These are phyloP conservation scores for Cyberlindnera petersonii DNA, from an alignment of 805 yeast genomes.

Conservation along the genomic window DNA sequence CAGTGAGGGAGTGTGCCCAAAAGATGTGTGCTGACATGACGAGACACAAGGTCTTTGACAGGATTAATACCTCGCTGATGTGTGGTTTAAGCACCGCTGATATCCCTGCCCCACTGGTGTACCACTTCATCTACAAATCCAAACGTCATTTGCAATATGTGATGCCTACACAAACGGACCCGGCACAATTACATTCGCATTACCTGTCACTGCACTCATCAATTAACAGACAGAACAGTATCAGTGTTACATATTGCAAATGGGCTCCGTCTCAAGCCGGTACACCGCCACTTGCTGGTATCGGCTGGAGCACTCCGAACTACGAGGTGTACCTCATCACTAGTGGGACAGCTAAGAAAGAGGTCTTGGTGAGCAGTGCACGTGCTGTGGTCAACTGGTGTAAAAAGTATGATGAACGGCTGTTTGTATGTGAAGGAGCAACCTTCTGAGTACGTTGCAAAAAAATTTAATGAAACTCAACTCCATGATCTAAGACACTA, in stretches of 20 bases:
- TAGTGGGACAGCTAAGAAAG: slow-evolving; percentile 53
- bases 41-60: slow-evolving; percentile 33
- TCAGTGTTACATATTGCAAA: slow-evolving; percentile 43
- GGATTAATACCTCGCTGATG: slow-evolving; percentile 33
- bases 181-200: slow-evolving; percentile 20
- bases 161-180: slow-evolving; percentile 28
- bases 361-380: slow-evolving; percentile 57
- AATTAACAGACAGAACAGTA: slow-evolving; percentile 31
- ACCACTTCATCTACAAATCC: slow-evolving; percentile 80
- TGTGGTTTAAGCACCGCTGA: slow-evolving; percentile 45
- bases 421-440: slow-evolving; percentile 75
- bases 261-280: slow-evolving; percentile 30
- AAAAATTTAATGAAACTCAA: background rate
- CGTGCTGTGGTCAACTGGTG: slow-evolving; percentile 73
- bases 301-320: slow-evolving; percentile 53
- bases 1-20: slow-evolving; percentile 59
- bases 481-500: too few species aligned
- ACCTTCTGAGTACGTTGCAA: slow-evolving; percentile 36
- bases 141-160: slow-evolving; percentile 63
- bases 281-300: slow-evolving; percentile 32
- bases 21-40: slow-evolving; percentile 43
- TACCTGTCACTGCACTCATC: slow-evolving; percentile 25
- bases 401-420: slow-evolving; percentile 58
- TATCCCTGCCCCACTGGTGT: slow-evolving; percentile 53
- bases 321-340: slow-evolving; percentile 63